Evolutionary conservation across 345 rosid species (phyloP), one percentile per base, ranked within the genome.

Genomic region (Odontarrhena argentea): DNA sequence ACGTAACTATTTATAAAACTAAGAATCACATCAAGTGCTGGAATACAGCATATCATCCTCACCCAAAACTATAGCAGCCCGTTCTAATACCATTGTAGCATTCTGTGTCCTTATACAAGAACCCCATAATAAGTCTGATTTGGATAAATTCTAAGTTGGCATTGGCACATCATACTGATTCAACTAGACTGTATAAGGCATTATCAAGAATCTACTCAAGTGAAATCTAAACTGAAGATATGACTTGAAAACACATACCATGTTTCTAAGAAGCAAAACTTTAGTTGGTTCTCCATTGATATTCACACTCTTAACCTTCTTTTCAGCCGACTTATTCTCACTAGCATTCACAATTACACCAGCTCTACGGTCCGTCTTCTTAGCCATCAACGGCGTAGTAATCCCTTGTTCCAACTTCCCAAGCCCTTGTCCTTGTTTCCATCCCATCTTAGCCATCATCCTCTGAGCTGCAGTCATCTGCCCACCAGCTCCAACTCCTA

Each of bases 391-490:
- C 0, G 99, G 99, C 0, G 97, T 91, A 0, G 96, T 91, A 46
- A 95, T 95, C 55, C 99, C 97, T 79, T 95, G 99, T 81, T 94
- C 97, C 70, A 70, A 82, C 58, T 84, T 94, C 61, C 99, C 99
- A 18, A 94, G 89, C 45, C 99, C 99, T 75, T 94, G 99, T 40
- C 99, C 99, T 14, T 91, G 87, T 77, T 91, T 94, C 99, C 99
- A 94, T 0, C 99, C 99, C 99, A 94, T 94, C 78, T 91, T 94
- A 0, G 96, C 99, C 99, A 94, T 94, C 99, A 94, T 94, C 81
- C 92, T 86, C 81, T 94, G 97, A 0, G 99, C 97, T 0, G 99
- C 97, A n/a, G 99, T 94, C 99, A 94, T 94, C 67, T 94, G 96
- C 37, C 99, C 99, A 13, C 99, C 99, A 0, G 95, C 95, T 28